These are phyloP conservation scores for Heritiera littoralis DNA, from an alignment of 345 rosid genomes.

Conservation along the genomic window DNA sequence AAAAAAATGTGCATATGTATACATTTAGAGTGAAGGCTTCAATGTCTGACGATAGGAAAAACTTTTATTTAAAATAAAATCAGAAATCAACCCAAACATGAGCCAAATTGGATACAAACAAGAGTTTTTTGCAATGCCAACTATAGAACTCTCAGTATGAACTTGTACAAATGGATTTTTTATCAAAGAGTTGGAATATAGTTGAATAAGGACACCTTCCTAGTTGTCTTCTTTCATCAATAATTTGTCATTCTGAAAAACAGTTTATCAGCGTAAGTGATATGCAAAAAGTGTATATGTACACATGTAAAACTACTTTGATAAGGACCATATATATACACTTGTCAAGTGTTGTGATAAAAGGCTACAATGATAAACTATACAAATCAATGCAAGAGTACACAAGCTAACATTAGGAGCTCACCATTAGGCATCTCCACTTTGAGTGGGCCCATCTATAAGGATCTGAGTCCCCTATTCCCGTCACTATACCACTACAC, in stretches of 20 bases:
- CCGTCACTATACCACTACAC: conserved; percentile 70
- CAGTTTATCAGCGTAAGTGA: neutral
- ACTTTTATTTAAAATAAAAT: neutral
- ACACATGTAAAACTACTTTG: neutral
- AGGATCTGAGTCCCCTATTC: conserved; percentile 71
- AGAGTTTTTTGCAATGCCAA: neutral
- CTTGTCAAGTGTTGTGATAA: neutral
- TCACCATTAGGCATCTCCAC: conserved; percentile 88
- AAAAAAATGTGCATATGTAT: neutral
- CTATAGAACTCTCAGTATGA: neutral
- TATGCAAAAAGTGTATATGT: neutral
- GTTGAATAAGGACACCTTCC: neutral
- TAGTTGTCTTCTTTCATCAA: conserved; percentile 8
- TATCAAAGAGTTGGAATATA: neutral
- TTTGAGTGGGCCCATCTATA: conserved; percentile 87
- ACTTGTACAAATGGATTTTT: neutral
- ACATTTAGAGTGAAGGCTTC: neutral
- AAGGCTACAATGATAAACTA: neutral
- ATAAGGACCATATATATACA: neutral
- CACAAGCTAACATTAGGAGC: conserved; percentile 15
- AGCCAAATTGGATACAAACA: neutral
- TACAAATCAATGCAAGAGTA: neutral
- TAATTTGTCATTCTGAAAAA: neutral
- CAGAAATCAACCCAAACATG: neutral
- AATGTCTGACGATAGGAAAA: neutral